Evolutionary conservation across 2,329 filamentous ascomycete species (phyloP).

Genomic region (Arachnomyces sp.): DNA sequence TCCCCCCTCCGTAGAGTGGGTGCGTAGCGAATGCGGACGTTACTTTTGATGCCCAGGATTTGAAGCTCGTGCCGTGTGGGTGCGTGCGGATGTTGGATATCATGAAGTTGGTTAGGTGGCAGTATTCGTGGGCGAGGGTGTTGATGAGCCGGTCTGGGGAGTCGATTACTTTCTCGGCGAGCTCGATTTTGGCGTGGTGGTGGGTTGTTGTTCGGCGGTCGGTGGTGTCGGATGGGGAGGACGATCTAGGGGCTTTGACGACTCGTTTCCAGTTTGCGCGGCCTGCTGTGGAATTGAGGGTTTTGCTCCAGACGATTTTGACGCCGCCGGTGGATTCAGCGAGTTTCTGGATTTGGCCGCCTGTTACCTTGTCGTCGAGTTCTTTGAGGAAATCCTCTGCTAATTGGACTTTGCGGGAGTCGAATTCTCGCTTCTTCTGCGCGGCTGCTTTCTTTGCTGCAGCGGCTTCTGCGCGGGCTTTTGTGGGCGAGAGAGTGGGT

Average conservation of each 20-base stretch:
- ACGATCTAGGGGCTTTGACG: slow-evolving; percentile 22
- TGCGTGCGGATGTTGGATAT: slow-evolving; percentile 64
- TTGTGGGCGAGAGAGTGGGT: slow-evolving; percentile 19
- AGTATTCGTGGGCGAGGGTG: slow-evolving; percentile 93
- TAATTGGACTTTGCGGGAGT: slow-evolving; percentile 44
- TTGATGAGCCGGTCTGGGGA: slow-evolving; percentile 70
- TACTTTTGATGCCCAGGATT: slow-evolving; percentile 51
- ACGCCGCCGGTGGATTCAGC: slow-evolving; percentile 49
- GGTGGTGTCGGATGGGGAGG: slow-evolving; percentile 16
- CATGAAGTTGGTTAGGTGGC: slow-evolving; percentile 89
- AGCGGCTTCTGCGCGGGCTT: slow-evolving; percentile 18
- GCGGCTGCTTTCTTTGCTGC: slow-evolving; percentile 28
- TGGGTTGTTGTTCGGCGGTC: slow-evolving; percentile 19
- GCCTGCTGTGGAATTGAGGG: slow-evolving; percentile 53
- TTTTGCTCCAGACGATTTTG: slow-evolving; percentile 53
- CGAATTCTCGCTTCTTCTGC: slow-evolving; percentile 43
- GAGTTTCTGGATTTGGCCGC: slow-evolving; percentile 41
- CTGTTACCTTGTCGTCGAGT: slow-evolving; percentile 46
- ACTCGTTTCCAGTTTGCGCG: slow-evolving; percentile 63
- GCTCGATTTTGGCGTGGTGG: slow-evolving; percentile 69
- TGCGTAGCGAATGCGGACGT: slow-evolving; percentile 27
- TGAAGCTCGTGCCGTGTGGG: slow-evolving; percentile 79
- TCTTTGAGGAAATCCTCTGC: slow-evolving; percentile 48
- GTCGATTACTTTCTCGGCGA: slow-evolving; percentile 81
- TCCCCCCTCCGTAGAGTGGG: slow-evolving; percentile 52